Percentiles rank a stretch among this genome's conserved stretches.
phyloP scores from a whole-genome alignment of 2,329 filamentous ascomycete genomes.

The Albifimbria verrucaria region DNA sequence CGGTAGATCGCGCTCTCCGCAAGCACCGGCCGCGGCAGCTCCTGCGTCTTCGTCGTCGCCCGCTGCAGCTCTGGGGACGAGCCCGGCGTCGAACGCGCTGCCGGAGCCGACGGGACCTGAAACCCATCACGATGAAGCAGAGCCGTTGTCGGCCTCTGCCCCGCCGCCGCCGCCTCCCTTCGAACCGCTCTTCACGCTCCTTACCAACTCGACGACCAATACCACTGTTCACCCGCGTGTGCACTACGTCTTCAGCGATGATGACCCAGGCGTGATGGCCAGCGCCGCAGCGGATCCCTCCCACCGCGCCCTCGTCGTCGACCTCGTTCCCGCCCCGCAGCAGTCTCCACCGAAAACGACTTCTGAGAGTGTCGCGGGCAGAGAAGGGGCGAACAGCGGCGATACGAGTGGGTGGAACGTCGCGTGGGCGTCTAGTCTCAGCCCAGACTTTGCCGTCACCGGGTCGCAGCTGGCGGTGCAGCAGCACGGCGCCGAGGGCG shows the following conservation, averaged over 20 bases:
- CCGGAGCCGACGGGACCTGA: conserved; percentile 11
- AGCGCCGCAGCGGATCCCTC: conserved; percentile 45
- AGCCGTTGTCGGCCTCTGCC: conserved; percentile 15
- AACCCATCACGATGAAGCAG: conserved; percentile 8
- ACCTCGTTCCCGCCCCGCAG: conserved; percentile 37
- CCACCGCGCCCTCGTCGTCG: conserved; percentile 53
- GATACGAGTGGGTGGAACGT: conserved; percentile 55
- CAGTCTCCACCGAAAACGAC: no score
- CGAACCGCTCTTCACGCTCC: conserved; percentile 78
- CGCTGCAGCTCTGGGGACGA: conserved; percentile 4
- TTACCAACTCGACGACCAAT: conserved; percentile 71
- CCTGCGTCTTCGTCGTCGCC: conserved; percentile 4
- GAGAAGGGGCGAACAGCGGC: neutral
- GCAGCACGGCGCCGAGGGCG: conserved; percentile 33
- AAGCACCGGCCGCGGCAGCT: conserved; percentile 2
- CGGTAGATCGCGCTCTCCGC: conserved; percentile 20
- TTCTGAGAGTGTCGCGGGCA: no score
- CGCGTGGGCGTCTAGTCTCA: conserved; percentile 67
- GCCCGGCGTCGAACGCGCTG: conserved; percentile 9
- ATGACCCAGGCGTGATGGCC: conserved; percentile 75
- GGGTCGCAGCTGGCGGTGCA: conserved; percentile 40
- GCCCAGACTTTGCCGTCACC: conserved; percentile 65
- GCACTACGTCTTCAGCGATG: conserved; percentile 91
- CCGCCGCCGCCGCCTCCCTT: conserved; percentile 51
- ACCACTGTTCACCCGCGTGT: conserved; percentile 80